Conservation (phyloP, 1,284 basidiomycete genomes). For the Pseudozyma sp. region DNA sequence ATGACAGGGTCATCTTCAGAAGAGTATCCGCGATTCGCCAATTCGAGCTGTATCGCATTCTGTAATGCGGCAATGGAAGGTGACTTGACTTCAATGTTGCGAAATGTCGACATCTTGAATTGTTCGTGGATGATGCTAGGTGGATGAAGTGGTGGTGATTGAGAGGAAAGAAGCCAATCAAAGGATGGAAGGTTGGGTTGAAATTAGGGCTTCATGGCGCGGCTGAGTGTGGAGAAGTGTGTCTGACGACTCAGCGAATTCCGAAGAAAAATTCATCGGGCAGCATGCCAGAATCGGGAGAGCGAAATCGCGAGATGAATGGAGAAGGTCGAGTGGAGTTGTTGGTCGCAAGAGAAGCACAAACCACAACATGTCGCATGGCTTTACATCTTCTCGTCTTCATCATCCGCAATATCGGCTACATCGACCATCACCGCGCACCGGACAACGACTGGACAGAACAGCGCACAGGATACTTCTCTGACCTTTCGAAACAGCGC, state of each 20-base stretch:
- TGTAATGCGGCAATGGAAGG: constrained; percentile 47
- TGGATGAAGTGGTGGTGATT: neutral
- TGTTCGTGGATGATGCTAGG: neutral
- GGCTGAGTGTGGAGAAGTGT: constrained; percentile 1
- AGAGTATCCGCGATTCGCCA: constrained; percentile 53
- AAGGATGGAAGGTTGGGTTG: neutral
- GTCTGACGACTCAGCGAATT: constrained; percentile 29
- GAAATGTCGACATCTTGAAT: constrained; percentile 31
- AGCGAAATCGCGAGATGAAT: constrained; percentile 1
- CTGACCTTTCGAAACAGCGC: too few species aligned
- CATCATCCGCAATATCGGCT: neutral
- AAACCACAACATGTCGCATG: constrained; percentile 9
- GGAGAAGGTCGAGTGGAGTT: constrained; percentile 27
- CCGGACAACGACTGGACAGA: neutral
- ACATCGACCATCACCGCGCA: neutral
- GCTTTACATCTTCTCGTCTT: neutral
- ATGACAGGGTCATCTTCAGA: constrained; percentile 58
- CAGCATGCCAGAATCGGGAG: neutral
- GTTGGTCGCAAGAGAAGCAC: constrained; percentile 15
- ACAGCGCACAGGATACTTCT: too few species aligned
- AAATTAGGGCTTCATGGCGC: neutral
- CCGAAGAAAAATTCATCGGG: constrained; percentile 15
- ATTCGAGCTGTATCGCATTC: constrained; percentile 49
- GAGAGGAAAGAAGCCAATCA: neutral
- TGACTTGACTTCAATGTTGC: constrained; percentile 48